These are phyloP conservation scores for Trichopus zeylanicus DNA, from an alignment of 116 monocot genomes.

Conservation along the genomic window DNA sequence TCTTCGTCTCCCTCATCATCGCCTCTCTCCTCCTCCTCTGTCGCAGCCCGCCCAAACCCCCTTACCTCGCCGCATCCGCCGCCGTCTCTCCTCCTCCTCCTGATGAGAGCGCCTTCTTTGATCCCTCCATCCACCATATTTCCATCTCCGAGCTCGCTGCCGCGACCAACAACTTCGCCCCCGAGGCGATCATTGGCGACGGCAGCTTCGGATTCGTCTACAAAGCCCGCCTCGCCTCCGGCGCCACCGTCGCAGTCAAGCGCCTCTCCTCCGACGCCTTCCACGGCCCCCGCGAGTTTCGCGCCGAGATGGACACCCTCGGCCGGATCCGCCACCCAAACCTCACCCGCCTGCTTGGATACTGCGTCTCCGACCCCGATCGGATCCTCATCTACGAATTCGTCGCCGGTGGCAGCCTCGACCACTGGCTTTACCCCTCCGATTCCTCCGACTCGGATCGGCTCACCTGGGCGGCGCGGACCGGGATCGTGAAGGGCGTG, in stretches of 20 bases:
- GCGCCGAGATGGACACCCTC: conserved; percentile 63
- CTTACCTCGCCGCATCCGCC: background rate
- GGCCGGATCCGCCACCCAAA: conserved; percentile 44
- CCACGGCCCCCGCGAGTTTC: conserved; percentile 62
- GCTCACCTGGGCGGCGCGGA: conserved; percentile 34
- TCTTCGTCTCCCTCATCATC: conserved; percentile 29
- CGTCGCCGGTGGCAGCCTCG: conserved; percentile 47
- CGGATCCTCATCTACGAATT: conserved; percentile 78
- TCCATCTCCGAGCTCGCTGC: conserved; percentile 43
- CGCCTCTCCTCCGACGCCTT: conserved; percentile 58
- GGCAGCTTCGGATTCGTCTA: conserved; percentile 73
- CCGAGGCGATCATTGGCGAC: conserved; percentile 65
- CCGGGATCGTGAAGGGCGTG: conserved; percentile 33
- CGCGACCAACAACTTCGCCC: conserved; percentile 52
- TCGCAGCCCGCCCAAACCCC: conserved; percentile 2
- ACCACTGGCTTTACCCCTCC: conserved; percentile 38
- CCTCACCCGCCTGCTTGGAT: conserved; percentile 54
- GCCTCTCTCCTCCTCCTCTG: background rate
- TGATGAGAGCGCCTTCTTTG: conserved; percentile 19
- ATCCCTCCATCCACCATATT: conserved; percentile 25
- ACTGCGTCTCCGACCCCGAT: conserved; percentile 47
- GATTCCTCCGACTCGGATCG: background rate
- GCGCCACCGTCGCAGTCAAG: conserved; percentile 63
- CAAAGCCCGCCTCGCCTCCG: conserved; percentile 27
- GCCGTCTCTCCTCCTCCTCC: too few species aligned